These are phyloP conservation scores for Gaillardinia entomophila DNA, from an alignment of 805 yeast species.

Conservation along the genomic window DNA sequence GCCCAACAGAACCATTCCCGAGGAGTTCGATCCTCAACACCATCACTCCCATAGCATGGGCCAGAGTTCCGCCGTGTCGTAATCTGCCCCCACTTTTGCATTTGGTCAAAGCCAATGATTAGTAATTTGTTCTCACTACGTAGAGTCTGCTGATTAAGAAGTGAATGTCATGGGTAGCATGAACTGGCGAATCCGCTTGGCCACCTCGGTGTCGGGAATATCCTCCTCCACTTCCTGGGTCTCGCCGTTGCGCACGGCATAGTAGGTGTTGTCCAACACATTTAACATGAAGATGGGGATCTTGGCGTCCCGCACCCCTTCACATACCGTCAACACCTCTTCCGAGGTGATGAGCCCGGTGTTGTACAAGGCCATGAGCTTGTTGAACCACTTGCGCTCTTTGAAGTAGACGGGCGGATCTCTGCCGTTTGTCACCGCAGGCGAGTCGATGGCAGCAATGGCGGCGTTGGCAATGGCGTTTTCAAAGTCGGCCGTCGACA, in stretches of 20 bases:
- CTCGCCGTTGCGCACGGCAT: constrained; percentile 13
- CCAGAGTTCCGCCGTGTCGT: background rate
- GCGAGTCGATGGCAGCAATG: constrained; percentile 26
- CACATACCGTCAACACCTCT: constrained; percentile 28
- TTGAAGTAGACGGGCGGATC: constrained; percentile 24
- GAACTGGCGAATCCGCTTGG: constrained; percentile 24
- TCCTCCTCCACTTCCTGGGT: constrained; percentile 9
- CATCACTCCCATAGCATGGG: background rate
- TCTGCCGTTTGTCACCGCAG: constrained; percentile 17
- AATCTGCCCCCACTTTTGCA: no score
- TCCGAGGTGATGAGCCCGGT: constrained; percentile 17
- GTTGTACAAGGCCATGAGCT: constrained; percentile 22
- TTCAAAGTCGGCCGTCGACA: constrained; percentile 13
- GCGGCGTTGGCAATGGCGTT: constrained; percentile 24
- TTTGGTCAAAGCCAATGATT: no score
- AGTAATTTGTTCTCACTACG: no score
- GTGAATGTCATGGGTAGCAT: constrained; percentile 30
- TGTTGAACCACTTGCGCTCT: constrained; percentile 34
- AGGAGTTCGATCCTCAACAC: no score
- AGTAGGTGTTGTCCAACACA: constrained; percentile 25
- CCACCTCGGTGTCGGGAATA: constrained; percentile 23
- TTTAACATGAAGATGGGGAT: constrained; percentile 32
- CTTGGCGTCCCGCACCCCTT: constrained; percentile 32
- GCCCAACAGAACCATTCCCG: no score
- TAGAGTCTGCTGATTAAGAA: constrained; percentile 5